phyloP scores from a whole-genome alignment of 2,329 filamentous ascomycete species.

The Chrysoporthe deuterocubensis region DNA sequence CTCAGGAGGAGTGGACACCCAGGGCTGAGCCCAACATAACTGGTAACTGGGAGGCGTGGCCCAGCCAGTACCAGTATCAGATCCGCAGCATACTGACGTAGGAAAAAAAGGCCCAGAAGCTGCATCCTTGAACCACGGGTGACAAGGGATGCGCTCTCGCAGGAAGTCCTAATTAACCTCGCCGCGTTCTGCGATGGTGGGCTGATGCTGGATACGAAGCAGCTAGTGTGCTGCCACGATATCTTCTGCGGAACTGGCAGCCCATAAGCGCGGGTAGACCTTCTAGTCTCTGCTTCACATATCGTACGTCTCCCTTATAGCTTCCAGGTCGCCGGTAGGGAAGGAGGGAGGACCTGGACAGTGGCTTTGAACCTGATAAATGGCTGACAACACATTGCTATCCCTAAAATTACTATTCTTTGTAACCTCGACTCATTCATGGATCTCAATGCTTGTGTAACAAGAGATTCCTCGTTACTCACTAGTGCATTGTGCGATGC shows the following conservation, averaged over 20 bases:
- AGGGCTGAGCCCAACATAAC: not conserved
- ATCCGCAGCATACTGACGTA: not conserved
- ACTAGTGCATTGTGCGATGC: not conserved
- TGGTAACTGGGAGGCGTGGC: not conserved
- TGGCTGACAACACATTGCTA: not conserved
- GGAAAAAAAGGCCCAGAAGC: not conserved
- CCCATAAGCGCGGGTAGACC: no score
- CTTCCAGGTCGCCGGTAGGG: not conserved
- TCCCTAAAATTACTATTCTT: not conserved
- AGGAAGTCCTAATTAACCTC: not conserved
- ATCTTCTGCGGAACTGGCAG: not conserved
- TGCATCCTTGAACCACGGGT: no score
- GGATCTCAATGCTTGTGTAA: not conserved
- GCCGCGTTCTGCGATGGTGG: not conserved
- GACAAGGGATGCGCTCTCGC: not conserved
- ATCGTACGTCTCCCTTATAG: not conserved
- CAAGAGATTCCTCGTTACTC: not conserved
- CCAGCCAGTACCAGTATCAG: not conserved
- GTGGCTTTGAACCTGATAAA: not conserved
- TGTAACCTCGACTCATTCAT: not conserved
- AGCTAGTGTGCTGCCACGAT: slow-evolving; percentile 10
- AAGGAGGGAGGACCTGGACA: not conserved
- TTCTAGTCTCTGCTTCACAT: not conserved
- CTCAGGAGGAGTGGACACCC: not conserved
- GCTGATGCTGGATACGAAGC: slow-evolving; percentile 5